Evolutionary conservation across 371 early-diverging fungal genomes (phyloP).

Genomic region (Massospora cicadina): DNA sequence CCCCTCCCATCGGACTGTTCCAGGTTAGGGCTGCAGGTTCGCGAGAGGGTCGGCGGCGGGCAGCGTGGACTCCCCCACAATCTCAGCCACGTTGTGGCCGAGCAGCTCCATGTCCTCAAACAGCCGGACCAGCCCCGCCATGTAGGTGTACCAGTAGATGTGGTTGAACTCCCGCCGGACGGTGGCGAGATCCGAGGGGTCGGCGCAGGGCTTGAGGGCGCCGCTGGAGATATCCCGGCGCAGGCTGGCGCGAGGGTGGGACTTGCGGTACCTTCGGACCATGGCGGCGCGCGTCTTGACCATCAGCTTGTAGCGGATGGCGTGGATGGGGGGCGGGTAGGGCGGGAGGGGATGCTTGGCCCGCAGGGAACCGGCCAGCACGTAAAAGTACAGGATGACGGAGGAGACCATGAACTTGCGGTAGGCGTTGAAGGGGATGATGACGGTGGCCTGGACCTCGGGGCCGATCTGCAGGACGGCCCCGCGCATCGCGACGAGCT

Average conservation of each 20-base stretch:
- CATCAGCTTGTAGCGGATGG: constrained; percentile 9
- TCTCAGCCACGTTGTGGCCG: constrained; percentile 7
- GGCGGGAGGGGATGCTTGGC: constrained; percentile 27
- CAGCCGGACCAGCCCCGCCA: constrained; percentile 3
- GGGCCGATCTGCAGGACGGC: constrained; percentile 27
- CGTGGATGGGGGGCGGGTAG: constrained; percentile 15
- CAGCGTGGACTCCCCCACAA: constrained; percentile 4
- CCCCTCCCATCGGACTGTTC: too few species aligned
- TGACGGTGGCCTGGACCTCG: constrained; percentile 19
- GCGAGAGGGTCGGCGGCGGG: background rate
- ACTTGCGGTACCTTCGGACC: background rate
- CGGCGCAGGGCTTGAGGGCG: background rate
- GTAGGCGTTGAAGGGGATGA: constrained; percentile 21
- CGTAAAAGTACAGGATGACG: constrained; percentile 23
- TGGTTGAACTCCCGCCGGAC: background rate
- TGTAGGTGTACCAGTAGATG: constrained; percentile 10
- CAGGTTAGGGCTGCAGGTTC: too few species aligned
- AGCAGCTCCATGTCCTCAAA: constrained; percentile 3
- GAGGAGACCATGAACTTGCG: constrained; percentile 34
- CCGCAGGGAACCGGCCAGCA: constrained; percentile 21
- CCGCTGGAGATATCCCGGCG: background rate
- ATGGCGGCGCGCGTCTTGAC: constrained; percentile 6
- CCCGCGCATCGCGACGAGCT: constrained; percentile 29
- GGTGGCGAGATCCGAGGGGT: background rate
- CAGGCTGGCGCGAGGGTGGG: background rate